These are phyloP conservation scores for Acidomyces sp. DNA, from an alignment of 495 filamentous ascomycete species.

Conservation along the genomic window DNA sequence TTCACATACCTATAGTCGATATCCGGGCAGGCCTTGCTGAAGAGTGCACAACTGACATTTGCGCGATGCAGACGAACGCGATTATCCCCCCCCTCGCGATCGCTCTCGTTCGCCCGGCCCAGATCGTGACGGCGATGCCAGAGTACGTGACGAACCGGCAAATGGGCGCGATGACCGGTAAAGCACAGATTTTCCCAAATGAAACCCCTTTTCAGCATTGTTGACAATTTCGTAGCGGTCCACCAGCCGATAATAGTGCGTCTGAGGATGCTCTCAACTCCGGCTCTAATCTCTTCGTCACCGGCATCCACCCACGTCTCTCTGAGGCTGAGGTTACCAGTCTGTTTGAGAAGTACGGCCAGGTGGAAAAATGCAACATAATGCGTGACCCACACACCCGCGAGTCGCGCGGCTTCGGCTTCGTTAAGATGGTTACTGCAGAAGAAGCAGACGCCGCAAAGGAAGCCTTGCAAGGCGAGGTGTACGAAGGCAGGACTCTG, in stretches of 20 bases:
- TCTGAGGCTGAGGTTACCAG: constrained; percentile 81
- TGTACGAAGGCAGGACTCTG: constrained; percentile 86
- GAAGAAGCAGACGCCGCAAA: constrained; percentile 94
- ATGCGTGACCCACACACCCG: constrained; percentile 97
- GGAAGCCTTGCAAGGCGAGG: constrained; percentile 88
- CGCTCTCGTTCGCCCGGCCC: constrained; percentile 89
- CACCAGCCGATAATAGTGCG: constrained; percentile 24
- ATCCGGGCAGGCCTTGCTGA: not conserved
- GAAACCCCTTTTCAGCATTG: constrained; percentile 2
- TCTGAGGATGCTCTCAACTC: constrained; percentile 76
- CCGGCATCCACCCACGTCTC: constrained; percentile 90
- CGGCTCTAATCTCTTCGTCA: constrained; percentile 97
- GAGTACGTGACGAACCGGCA: constrained; percentile 37
- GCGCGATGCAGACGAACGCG: constrained; percentile 16
- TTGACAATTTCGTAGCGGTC: constrained; percentile 25
- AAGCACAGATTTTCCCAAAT: constrained; percentile 25
- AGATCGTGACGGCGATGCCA: constrained; percentile 35
- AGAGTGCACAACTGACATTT: constrained; percentile 6
- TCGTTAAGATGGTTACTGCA: constrained; percentile 93
- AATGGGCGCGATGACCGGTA: constrained; percentile 61
- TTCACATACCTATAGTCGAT: constrained; percentile 4
- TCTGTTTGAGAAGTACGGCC: constrained; percentile 96
- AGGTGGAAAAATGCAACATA: constrained; percentile 98
- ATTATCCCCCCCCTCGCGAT: constrained; percentile 40
- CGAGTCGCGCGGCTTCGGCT: constrained; percentile 97